Evolutionary conservation across 352 stramenopile genomes (phyloP), one percentile per base, ranked within the genome.

Genomic region (Globisporangium takayamanum): DNA sequence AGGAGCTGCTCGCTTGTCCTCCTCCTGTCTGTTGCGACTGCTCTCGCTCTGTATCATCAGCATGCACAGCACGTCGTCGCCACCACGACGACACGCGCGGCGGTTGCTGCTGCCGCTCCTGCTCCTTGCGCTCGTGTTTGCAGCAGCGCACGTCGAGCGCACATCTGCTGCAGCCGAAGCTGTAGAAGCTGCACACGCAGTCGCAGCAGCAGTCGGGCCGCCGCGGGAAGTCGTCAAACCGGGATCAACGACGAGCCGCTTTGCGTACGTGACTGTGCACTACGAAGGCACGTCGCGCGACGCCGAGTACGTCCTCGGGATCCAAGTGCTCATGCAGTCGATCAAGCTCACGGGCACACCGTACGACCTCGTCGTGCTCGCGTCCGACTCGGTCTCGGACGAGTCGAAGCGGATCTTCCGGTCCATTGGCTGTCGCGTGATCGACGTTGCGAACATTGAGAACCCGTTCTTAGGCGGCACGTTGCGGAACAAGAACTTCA

Each of bases 391-490:
- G 50, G 87, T 96, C 28, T 83, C 84, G 42, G 78, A 85, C 28
- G 67, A 72, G 18, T 89, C 78, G 49, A 94, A 93, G 67, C 50
- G 53, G 22, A 72, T 87, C 18, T 96, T 96, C 65, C 73, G 78
- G 2, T 77, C 80, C 22, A 91, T 94, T 58, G 84, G 87, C 50
- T 94, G 84, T 62, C 78, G 83, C 55, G 80, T 96, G 20, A 58
- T 92, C 41, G 84, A 94, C 63, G 86, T 96, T 33, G 81, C 69
- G 36, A 94, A 96, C 66, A 94, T 96, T 49, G 72, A 91, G 49
- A 96, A 96, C 59, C 87, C 87, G 44, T 96, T 91, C 51, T 55
- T 90, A 0, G 77, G 81, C 25, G 70, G 81, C 26, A 92, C 82
- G 45, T 69, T 92, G 3, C 66, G 60, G 51, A 96, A 96, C 76